A percentile compares a stretch with the other conserved stretches of the same genome.
These are phyloP conservation scores for Eleusine coracana DNA, from an alignment of 176 grass and related monocot species.

Conservation along the genomic window DNA sequence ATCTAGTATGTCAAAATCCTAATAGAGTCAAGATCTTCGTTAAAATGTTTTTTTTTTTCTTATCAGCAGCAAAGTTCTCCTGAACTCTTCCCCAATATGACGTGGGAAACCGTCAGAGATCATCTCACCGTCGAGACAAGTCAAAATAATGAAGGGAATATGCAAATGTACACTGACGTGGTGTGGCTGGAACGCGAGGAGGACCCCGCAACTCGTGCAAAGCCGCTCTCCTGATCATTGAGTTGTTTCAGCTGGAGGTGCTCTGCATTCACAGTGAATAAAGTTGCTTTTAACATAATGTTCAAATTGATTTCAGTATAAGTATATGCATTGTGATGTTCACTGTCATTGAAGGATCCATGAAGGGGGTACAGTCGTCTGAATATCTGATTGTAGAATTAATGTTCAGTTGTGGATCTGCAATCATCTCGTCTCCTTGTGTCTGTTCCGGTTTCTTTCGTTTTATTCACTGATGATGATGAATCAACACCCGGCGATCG, in stretches of 20 bases:
- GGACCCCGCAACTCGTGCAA: conserved; percentile 75
- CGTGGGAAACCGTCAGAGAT: background rate
- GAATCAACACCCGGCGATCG: too few species aligned
- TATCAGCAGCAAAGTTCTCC: background rate
- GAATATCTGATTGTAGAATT: too few species aligned
- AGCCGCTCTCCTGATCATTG: conserved; percentile 45
- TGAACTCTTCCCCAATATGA: background rate
- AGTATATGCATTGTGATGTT: too few species aligned
- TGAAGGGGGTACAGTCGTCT: too few species aligned
- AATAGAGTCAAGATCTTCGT: background rate
- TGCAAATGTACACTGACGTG: conserved; percentile 35
- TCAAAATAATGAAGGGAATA: too few species aligned
- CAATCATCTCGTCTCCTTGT: too few species aligned
- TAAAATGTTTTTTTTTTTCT: background rate
- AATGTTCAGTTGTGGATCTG: too few species aligned
- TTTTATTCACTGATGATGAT: too few species aligned
- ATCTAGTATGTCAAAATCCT: background rate
- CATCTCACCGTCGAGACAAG: too few species aligned
- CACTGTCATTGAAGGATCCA: too few species aligned
- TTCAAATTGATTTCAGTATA: too few species aligned
- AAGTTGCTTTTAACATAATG: background rate
- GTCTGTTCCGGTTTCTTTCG: too few species aligned
- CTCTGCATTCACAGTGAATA: background rate
- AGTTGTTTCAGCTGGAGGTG: background rate
- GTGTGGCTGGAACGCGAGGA: conserved; percentile 75